Base-by-base conservation (phyloP, 805 yeast genomes). In the Myxozyma melibiosi region DNA sequence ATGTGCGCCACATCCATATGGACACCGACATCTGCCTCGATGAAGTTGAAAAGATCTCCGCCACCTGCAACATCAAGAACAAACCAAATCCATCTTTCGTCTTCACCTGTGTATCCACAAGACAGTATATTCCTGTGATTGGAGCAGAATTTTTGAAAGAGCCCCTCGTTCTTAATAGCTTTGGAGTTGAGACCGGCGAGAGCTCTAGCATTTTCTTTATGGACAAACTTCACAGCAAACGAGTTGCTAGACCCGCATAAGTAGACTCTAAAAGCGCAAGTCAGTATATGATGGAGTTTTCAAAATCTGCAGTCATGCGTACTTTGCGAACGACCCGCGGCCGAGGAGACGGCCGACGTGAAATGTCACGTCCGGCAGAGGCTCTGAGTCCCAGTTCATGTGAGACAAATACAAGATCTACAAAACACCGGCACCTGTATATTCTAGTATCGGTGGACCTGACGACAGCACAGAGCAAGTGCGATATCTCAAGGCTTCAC, bases 41-140 rank as follows among this genome's bases (percentile, higher is more conserved):
- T 86, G 69, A 86, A 86, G 65, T 86, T 91, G 68, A 86, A 86
- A 20, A 86, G 68, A 70, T 86, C 94, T 14, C 94, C 94, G 57
- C 88, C 88, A 25, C 78, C 77, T 1, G 90, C 89, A 55, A 83
- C 72, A 65, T 86, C 91, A 77, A 86, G 73, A 2, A 81, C 81
- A 57, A 86, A 76, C 81, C 86, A 86, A 35, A 81, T 71, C 81
- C 85, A 86, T 44, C 77, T 78, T 1, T 70, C 67, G 57, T 83
- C 80, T 2, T 80, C 77, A 4, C 83, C 84, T 59, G 81, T 79
- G 64, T 79, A 83, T 22, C 77, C 70, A 46, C 84, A 73, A 55
- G 75, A 76, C 38, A 86, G 78, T 13, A 86, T 77, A 65, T 86
- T 85, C 16, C 79, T 81, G 67, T 85, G 89, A 7, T 30, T 37